These are phyloP conservation scores for Hyphodiscus sp. DNA, from an alignment of 2,329 filamentous ascomycete species.

Conservation along the genomic window DNA sequence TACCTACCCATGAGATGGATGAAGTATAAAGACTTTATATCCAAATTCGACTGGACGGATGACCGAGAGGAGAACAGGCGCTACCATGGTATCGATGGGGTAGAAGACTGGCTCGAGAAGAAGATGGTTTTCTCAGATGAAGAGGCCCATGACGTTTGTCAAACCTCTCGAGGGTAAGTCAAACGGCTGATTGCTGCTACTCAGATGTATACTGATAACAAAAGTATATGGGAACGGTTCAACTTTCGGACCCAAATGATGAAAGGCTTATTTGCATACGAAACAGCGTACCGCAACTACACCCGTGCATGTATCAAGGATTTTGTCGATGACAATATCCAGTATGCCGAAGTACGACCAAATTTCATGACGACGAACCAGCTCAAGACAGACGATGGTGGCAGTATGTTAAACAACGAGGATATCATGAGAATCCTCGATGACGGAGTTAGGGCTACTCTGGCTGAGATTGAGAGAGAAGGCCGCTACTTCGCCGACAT, in stretches of 20 bases:
- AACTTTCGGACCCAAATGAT: conserved; percentile 65
- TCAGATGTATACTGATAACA: conserved; percentile 13
- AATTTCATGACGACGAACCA: conserved; percentile 60
- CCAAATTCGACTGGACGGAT: conserved; percentile 28
- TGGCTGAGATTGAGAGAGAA: conserved; percentile 32
- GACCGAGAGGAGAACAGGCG: conserved; percentile 25
- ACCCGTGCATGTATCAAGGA: conserved; percentile 52
- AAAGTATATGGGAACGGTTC: conserved; percentile 52
- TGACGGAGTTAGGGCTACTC: conserved; percentile 45
- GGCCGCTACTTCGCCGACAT: conserved; percentile 51
- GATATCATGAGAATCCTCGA: conserved; percentile 57
- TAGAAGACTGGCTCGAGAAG: conserved; percentile 48
- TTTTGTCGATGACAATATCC: conserved; percentile 58
- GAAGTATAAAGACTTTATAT: conserved; percentile 39
- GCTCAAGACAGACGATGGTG: conserved; percentile 53
- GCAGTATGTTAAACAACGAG: conserved; percentile 43
- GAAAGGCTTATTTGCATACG: conserved; percentile 66
- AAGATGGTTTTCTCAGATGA: conserved; percentile 58
- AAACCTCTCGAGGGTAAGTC: conserved; percentile 46
- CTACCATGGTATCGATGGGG: conserved; percentile 25
- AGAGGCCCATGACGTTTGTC: conserved; percentile 48
- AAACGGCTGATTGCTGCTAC: background rate
- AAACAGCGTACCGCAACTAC: conserved; percentile 55
- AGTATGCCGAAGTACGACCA: conserved; percentile 65
- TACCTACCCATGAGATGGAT: conserved; percentile 44